These are phyloP conservation scores for Schwanniomyces vanrijiae DNA, from an alignment of 805 yeast genomes.

Conservation along the genomic window DNA sequence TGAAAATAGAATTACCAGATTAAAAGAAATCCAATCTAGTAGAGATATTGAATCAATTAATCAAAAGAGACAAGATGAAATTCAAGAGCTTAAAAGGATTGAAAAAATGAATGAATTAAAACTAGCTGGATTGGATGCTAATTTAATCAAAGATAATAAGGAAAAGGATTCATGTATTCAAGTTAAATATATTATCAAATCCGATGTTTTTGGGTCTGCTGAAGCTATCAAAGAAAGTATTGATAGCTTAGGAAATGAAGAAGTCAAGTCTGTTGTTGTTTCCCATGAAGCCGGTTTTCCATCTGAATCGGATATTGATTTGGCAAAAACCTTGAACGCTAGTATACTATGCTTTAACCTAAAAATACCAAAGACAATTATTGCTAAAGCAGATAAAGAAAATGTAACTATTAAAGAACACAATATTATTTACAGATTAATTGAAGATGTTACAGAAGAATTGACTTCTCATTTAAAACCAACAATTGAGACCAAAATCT, in stretches of 20 bases:
- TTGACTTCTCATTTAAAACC: conserved; percentile 65
- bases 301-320: conserved; percentile 40
- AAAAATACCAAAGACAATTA: conserved; percentile 62
- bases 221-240: conserved; percentile 90
- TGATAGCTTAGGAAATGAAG: conserved; percentile 81
- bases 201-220: conserved; percentile 93
- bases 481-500: conserved; percentile 59
- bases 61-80: conserved; percentile 57
- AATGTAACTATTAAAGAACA: conserved; percentile 62
- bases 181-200: conserved; percentile 69
- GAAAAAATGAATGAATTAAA: conserved; percentile 57
- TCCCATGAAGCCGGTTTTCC: conserved; percentile 81
- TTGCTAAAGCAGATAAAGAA: conserved; percentile 53
- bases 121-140: conserved; percentile 58
- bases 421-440: conserved; percentile 82
- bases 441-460: conserved; percentile 75
- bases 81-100: conserved; percentile 51
- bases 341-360: conserved; percentile 77
- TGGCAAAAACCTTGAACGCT: conserved; percentile 51
- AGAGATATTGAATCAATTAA: conserved; percentile 71
- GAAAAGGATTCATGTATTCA: conserved; percentile 21
- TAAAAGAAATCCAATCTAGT: conserved; percentile 53
- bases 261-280: conserved; percentile 69
- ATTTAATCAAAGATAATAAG: conserved; percentile 35
- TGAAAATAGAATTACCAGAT: conserved; percentile 58